Conservation (phyloP, 306 rosid genomes). For the Cyamopsis tetragonoloba region DNA sequence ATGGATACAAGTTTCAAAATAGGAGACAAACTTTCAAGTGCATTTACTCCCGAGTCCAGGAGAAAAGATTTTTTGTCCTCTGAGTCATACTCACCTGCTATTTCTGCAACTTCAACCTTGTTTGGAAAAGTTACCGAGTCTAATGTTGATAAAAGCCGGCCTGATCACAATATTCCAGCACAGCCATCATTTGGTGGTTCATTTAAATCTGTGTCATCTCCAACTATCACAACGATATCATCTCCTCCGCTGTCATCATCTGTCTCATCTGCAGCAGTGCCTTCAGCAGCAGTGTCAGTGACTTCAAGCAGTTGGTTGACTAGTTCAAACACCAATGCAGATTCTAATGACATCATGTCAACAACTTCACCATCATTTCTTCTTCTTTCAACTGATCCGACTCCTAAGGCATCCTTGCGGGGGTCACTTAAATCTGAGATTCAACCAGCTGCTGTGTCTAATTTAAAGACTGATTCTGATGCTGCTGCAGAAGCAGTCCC, state of each 20-base stretch:
- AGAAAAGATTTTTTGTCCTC: slow-evolving; percentile 35
- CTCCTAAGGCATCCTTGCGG: slow-evolving; percentile 36
- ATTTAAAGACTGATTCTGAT: slow-evolving; percentile 33
- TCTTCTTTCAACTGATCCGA: slow-evolving; percentile 26
- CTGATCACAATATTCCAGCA: slow-evolving; percentile 31
- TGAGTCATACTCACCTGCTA: slow-evolving; percentile 25
- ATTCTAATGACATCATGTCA: slow-evolving; percentile 28
- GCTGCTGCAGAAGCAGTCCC: slow-evolving; percentile 32
- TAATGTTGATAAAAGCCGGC: slow-evolving; percentile 35
- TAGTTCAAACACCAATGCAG: slow-evolving; percentile 26
- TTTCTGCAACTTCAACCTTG: slow-evolving; percentile 19
- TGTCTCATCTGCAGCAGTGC: slow-evolving; percentile 25
- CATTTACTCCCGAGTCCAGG: slow-evolving; percentile 40
- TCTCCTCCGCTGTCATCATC: slow-evolving; percentile 34
- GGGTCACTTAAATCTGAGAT: slow-evolving; percentile 41
- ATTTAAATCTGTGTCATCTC: slow-evolving; percentile 29
- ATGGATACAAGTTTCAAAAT: slow-evolving; percentile 25
- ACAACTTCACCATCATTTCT: slow-evolving; percentile 35
- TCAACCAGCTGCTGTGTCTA: slow-evolving; percentile 23
- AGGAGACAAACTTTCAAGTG: slow-evolving; percentile 33
- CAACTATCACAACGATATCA: slow-evolving; percentile 10
- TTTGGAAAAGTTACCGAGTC: slow-evolving; percentile 24
- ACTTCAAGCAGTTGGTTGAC: slow-evolving; percentile 32
- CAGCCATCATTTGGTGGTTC: slow-evolving; percentile 35
- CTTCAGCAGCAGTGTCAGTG: slow-evolving; percentile 34